A percentile compares a stretch with the other conserved stretches of the same genome.
Evolutionary conservation across 2,329 filamentous ascomycete species (phyloP).

Genomic region (Pezicula radicicola): DNA sequence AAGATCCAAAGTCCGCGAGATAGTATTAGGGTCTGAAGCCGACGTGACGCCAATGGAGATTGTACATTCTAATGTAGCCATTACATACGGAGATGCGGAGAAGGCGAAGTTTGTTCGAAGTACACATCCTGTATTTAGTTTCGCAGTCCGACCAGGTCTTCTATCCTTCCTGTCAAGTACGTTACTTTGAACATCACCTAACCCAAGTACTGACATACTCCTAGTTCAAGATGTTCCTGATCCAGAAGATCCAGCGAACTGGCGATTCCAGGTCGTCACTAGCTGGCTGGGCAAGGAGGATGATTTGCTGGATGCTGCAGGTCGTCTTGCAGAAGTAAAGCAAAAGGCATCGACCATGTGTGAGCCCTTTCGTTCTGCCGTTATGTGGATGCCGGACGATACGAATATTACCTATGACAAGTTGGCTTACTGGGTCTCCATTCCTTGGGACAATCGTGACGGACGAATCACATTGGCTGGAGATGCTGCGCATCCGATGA

Average conservation of each 20-base stretch:
- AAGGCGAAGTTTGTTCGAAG: background rate
- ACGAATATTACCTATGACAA: background rate
- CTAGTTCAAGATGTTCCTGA: conserved; percentile 8
- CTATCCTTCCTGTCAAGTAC: too few species aligned
- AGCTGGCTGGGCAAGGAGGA: background rate
- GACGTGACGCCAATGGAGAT: background rate
- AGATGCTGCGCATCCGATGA: conserved; percentile 55
- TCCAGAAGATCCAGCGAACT: conserved; percentile 4
- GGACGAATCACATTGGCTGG: conserved; percentile 45
- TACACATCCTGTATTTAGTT: background rate
- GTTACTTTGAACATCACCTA: too few species aligned
- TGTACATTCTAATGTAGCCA: background rate
- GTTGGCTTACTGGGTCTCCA: conserved; percentile 28
- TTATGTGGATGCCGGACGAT: conserved; percentile 7
- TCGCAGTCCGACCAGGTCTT: background rate
- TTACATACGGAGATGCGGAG: background rate
- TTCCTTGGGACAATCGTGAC: conserved; percentile 36
- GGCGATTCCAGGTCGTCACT: conserved; percentile 5
- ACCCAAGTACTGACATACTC: background rate
- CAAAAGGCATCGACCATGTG: background rate
- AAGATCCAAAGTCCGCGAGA: conserved; percentile 20
- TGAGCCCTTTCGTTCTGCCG: conserved; percentile 4
- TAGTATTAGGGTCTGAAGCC: conserved; percentile 20
- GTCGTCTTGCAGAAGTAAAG: conserved; percentile 3
- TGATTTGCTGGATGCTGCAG: background rate